These are phyloP conservation scores for Spiromastix sp. DNA, from an alignment of 2,329 filamentous ascomycete species.

Conservation along the genomic window DNA sequence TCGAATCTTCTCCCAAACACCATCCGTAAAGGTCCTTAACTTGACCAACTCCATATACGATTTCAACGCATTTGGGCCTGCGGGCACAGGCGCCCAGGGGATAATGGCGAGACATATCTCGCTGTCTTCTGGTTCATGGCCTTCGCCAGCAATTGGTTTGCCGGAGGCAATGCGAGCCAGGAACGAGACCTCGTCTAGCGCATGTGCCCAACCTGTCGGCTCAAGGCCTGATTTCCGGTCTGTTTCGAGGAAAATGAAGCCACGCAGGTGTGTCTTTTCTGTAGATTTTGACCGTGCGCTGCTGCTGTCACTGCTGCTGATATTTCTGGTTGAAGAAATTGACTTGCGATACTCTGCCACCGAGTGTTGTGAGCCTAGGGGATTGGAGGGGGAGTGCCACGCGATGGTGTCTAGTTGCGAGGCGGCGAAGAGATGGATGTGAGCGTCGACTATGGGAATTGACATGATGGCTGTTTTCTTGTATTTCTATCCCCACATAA, in stretches of 20 bases:
- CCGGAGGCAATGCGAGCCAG: slow-evolving; percentile 57
- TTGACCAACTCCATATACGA: slow-evolving; percentile 55
- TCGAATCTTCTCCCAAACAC: slow-evolving; percentile 55
- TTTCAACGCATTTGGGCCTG: slow-evolving; percentile 49
- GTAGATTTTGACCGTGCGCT: no score
- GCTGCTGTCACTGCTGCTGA: slow-evolving; percentile 16
- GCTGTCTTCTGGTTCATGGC: slow-evolving; percentile 43
- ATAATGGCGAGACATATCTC: slow-evolving; percentile 58
- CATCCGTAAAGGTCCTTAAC: slow-evolving; percentile 44
- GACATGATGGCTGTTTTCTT: slow-evolving; percentile 12
- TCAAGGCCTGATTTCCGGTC: slow-evolving; percentile 58
- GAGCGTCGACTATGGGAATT: slow-evolving; percentile 66
- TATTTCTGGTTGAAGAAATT: slow-evolving; percentile 23
- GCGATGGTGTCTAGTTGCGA: slow-evolving; percentile 55
- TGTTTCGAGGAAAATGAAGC: slow-evolving; percentile 75
- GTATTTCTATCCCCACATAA: not conserved
- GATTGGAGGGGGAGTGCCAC: slow-evolving; percentile 54
- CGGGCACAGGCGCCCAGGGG: slow-evolving; percentile 75
- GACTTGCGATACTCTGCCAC: slow-evolving; percentile 52
- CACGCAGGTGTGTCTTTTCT: slow-evolving; percentile 46
- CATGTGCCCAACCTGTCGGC: slow-evolving; percentile 48
- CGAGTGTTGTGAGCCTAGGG: slow-evolving; percentile 55
- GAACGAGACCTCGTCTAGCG: slow-evolving; percentile 63
- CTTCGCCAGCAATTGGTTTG: slow-evolving; percentile 45
- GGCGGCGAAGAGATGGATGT: slow-evolving; percentile 77